Base-by-base conservation (phyloP, 1,139 yeast species). In the Yamadazyma mexicana region DNA sequence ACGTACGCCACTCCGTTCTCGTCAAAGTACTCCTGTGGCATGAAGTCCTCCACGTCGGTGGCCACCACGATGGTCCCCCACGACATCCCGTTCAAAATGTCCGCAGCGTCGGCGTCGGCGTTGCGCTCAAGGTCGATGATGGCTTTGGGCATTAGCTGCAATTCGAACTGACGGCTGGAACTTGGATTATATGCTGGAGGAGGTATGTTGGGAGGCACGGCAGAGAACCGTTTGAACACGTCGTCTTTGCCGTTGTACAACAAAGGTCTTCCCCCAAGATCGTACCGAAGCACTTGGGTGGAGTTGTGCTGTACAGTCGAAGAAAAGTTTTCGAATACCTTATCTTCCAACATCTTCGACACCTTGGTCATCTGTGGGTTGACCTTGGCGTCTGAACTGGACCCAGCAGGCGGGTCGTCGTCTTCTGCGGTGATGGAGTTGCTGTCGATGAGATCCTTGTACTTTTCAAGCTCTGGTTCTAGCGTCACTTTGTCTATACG, bases 51-150 rank as follows among this genome's bases (percentile, higher is more conserved):
- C 4, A 65, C 64, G 51, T 89, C 94, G 0, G 97, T 87, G 32
- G 85, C 88, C 3, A 91, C 86, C 26, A 88, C 69, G 28, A 92
- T 86, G 0, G 98, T 87, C 2, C 98, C 98, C 98, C 98, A 92
- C 46, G 92, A 94, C 95, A 92, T 92, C 7, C 98, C 97, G 31
- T 80, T 80, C 42, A 71, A 53, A 9, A 74, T 60, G 18, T 82
- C 71, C 34, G 67, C 65, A 5, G 70, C 61, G 33, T 54, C 47
- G 30, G 57, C 58, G 9, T 54, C 52, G 14, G 47, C 47, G 10
- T 47, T 40, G 17, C 67, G 69, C 57, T 92, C 98, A 35, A 92
- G 71, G 51, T 87, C 92, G 47, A 87, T 70, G 39, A 92, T 91
- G 39, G 91, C 79, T 58, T 87, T 87, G 5, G 98, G 98, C 98